Conservation (phyloP, 768 basidiomycete species). For the Mycena indigotica region DNA sequence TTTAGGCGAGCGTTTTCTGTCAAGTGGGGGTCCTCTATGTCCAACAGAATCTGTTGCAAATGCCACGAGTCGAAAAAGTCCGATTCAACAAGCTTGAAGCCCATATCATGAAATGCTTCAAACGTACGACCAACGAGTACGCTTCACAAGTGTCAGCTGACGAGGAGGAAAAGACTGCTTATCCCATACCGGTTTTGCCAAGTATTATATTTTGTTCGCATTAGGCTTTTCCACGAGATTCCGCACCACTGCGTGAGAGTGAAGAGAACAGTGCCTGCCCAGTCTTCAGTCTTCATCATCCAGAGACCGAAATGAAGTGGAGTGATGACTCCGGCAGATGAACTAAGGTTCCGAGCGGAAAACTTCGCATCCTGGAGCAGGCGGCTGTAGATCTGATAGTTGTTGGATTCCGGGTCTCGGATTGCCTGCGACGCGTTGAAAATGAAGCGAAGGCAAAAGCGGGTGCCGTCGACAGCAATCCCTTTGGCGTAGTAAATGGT, state of each 20-base stretch:
- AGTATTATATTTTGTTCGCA: not conserved
- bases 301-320: not conserved
- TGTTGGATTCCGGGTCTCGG: not conserved
- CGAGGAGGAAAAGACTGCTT: not conserved
- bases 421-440: not conserved
- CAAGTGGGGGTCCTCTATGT: not conserved
- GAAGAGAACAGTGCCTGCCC: not conserved
- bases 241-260: constrained; percentile 13
- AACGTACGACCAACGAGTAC: not conserved
- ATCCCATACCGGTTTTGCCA: constrained; percentile 1
- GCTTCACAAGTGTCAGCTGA: not conserved
- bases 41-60: not conserved
- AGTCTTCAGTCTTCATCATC: constrained; percentile 1
- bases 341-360: not conserved
- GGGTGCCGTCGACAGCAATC: not conserved
- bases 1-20: not conserved
- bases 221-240: not conserved
- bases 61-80: too few species aligned
- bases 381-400: not conserved
- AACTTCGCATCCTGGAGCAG: not conserved
- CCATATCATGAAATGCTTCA: not conserved
- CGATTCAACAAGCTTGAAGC: not conserved
- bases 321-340: not conserved
- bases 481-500: not conserved
- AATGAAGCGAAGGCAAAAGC: not conserved